These are phyloP conservation scores for Pythium sukuiense DNA, from an alignment of 352 stramenopile genomes.

Conservation along the genomic window DNA sequence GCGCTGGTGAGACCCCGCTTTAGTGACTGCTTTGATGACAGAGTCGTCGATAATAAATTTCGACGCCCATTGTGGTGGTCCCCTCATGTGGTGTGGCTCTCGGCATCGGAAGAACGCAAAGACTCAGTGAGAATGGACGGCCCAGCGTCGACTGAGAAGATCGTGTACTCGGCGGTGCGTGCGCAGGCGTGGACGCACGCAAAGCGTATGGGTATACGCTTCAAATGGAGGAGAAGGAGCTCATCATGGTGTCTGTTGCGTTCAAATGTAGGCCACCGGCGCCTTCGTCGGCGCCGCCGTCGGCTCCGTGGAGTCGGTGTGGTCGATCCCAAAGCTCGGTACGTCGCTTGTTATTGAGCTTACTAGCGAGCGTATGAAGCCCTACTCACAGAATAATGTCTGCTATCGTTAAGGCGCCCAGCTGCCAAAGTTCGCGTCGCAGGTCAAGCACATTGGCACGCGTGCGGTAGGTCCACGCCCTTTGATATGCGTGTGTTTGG, in stretches of 20 bases:
- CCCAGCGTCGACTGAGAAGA: constrained; percentile 72
- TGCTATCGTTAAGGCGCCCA: constrained; percentile 46
- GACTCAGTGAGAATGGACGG: constrained; percentile 53
- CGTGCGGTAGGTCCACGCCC: constrained; percentile 50
- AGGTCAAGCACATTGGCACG: constrained; percentile 78
- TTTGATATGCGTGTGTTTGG: not conserved
- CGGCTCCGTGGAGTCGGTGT: constrained; percentile 84
- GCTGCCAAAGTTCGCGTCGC: constrained; percentile 77
- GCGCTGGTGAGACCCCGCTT: not conserved
- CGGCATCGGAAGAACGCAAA: constrained; percentile 11
- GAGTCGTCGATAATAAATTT: not conserved
- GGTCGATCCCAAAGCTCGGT: constrained; percentile 88
- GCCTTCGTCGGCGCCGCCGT: constrained; percentile 75
- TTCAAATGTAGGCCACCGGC: constrained; percentile 47
- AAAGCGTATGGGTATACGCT: not conserved
- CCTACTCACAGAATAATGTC: not conserved
- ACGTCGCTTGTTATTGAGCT: constrained; percentile 10
- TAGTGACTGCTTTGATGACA: constrained; percentile 22
- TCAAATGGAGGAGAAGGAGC: not conserved
- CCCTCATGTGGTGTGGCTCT: constrained; percentile 9
- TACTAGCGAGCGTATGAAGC: not conserved
- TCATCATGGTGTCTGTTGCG: not conserved
- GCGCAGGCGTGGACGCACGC: not conserved
- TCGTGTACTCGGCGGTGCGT: constrained; percentile 69
- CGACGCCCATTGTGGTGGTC: constrained; percentile 21